phyloP scores from a whole-genome alignment of 768 basidiomycete genomes.

The Tephrocybe sp. region DNA sequence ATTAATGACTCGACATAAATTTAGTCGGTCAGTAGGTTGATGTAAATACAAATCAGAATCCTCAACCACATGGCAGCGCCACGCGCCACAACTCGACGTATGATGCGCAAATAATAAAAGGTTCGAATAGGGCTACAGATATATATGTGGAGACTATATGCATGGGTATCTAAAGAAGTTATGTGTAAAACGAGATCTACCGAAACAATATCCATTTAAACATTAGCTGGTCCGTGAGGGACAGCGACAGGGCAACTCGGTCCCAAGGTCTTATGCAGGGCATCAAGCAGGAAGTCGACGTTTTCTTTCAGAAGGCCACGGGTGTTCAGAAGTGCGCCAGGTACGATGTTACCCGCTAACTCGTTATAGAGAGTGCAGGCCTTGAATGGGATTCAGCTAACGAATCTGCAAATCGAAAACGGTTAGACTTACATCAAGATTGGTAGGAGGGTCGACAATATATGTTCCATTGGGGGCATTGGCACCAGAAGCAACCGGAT shows the following conservation, averaged over 20 bases:
- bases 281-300: neutral
- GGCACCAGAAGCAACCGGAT: conserved; percentile 10
- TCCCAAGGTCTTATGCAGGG: neutral
- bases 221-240: neutral
- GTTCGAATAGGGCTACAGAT: too few species aligned
- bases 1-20: too few species aligned
- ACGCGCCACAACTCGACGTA: too few species aligned
- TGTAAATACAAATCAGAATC: too few species aligned
- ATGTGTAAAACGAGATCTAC: too few species aligned
- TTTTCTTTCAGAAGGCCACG: neutral
- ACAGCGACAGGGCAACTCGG: neutral
- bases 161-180: too few species aligned
- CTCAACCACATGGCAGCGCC: too few species aligned
- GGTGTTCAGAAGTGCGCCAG: conserved; percentile 1
- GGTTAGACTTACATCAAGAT: conserved; percentile 1
- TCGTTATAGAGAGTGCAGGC: conserved; percentile 7
- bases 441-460: neutral
- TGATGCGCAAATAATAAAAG: too few species aligned
- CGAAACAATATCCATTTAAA: too few species aligned
- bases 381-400: neutral
- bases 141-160: too few species aligned
- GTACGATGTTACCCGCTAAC: conserved; percentile 10
- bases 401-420: neutral
- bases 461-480: conserved; percentile 12
- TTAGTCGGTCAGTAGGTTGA: too few species aligned